Evolutionary conservation across 306 rosid species (phyloP).

Genomic region (Malus domestica): ASM211411v1 NC_041799.1:41345001-41345500

Average conservation of each 20-base stretch:
- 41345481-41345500: too few species aligned
- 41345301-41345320: background rate
- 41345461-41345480: too few species aligned
- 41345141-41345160: background rate
- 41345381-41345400: too few species aligned
- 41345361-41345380: too few species aligned
- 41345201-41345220: background rate
- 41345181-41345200: background rate
- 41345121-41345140: too few species aligned
- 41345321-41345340: background rate
- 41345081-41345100: too few species aligned
- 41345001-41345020: background rate
- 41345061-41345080: too few species aligned
- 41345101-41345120: too few species aligned
- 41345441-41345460: too few species aligned
- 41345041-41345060: background rate
- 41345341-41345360: too few species aligned
- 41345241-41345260: background rate
- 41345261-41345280: background rate
- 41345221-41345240: background rate
- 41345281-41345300: background rate
- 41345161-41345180: background rate
- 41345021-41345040: too few species aligned
- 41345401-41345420: too few species aligned
- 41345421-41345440: rapidly evolving